Evolutionary conservation across 768 basidiomycete genomes (phyloP).

Genomic region (Artomyces pyxidatus): DNA sequence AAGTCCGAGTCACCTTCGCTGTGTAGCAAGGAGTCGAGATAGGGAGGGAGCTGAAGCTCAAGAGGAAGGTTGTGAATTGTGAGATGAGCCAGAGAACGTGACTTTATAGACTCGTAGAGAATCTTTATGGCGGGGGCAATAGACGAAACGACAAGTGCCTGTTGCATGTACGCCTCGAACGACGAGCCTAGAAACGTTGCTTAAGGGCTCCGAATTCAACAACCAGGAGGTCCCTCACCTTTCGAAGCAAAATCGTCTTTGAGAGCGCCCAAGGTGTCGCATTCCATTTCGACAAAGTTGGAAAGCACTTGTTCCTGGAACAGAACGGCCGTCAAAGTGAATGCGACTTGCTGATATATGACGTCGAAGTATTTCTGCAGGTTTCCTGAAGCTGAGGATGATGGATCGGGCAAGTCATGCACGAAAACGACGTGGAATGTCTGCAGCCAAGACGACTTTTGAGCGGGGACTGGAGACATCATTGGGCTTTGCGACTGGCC

Average conservation of each 20-base stretch:
- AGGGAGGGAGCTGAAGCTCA: slow-evolving; percentile 81
- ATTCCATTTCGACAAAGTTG: slow-evolving; percentile 81
- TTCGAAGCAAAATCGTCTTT: slow-evolving; percentile 63
- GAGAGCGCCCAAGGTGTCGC: slow-evolving; percentile 58
- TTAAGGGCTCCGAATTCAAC: not conserved
- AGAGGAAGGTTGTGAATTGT: slow-evolving; percentile 72
- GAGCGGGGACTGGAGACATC: not conserved
- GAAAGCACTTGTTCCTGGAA: slow-evolving; percentile 85
- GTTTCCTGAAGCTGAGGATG: slow-evolving; percentile 73
- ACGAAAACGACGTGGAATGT: slow-evolving; percentile 85
- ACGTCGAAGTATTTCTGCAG: slow-evolving; percentile 75
- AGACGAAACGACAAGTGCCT: slow-evolving; percentile 58
- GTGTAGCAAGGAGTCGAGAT: slow-evolving; percentile 64
- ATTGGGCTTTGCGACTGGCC: not conserved
- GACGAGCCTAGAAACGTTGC: slow-evolving; percentile 37
- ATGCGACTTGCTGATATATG: slow-evolving; percentile 83
- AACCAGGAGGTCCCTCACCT: slow-evolving; percentile 31
- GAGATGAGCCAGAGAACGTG: slow-evolving; percentile 67
- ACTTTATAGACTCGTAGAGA: slow-evolving; percentile 73
- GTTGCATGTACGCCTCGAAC: slow-evolving; percentile 45
- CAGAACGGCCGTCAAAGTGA: slow-evolving; percentile 85
- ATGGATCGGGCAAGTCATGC: slow-evolving; percentile 84
- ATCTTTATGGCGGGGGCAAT: slow-evolving; percentile 74
- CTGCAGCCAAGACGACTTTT: slow-evolving; percentile 46
- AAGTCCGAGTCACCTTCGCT: slow-evolving; percentile 48